Evolutionary conservation across 1,139 yeast genomes (phyloP), one percentile per base, ranked within the genome.

Genomic region (Hyphopichia buzzinii): DNA sequence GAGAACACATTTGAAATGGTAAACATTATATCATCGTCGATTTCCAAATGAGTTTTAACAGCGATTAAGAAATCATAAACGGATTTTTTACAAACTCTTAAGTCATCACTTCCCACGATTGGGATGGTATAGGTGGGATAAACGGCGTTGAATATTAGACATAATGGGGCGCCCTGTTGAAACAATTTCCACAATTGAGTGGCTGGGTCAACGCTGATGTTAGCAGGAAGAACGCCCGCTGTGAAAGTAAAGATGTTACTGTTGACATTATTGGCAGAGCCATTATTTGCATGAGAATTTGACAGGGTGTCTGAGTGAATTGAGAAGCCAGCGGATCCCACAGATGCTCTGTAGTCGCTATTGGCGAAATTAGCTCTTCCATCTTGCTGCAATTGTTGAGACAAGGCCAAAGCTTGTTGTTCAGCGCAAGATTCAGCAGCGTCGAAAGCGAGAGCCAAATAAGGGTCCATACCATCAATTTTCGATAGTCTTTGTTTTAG

Each of bases 161-260:
- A 90, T 34, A 92, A 71, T 5, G 97, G 95, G 2, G 95, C 84
- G 6, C 98, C 98, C 51, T 86, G 89, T 50, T 92, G 94, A 52
- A 92, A 83, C 32, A 92, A 67, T 49, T 87, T 83, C 81, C 96
- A 87, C 35, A 92, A 61, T 46, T 88, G 90, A 1, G 97, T 88
- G 2, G 87, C 97, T 2, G 98, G 97, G 55, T 92, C 99, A 49
- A 86, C 84, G 39, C 77, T 75, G 39, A 79, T 71, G 38, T 76
- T 79, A 3, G 87, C 84, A 2, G 94, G 94, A 33, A 84, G 62
- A 14, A 82, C 81, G 19, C 94, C 94, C 30, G 87, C 84, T 23
- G 86, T 75, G 57, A 81, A 84, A 0, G 92, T 84, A 45, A 67
- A 71, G 37, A 74, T 57, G 41, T 69, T 62, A 41, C 57, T 56